Percentiles rank a stretch among this genome's conserved stretches.
Evolutionary conservation across 768 basidiomycete genomes (phyloP).

Genomic region (Phaffia tasmanica): DNA sequence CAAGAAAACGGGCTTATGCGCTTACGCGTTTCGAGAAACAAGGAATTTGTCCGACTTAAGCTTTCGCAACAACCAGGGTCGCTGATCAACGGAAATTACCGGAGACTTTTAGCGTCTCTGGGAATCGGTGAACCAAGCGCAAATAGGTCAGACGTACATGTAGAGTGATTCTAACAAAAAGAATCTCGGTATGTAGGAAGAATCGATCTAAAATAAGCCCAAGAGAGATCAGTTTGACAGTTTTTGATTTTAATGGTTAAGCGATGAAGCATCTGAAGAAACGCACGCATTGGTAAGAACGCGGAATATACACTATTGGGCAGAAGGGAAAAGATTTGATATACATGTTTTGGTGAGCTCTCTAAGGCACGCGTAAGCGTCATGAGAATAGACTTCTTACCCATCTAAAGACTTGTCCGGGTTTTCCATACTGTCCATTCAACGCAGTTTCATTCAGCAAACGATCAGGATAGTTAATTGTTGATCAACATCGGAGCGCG

Average conservation of each 20-base stretch:
- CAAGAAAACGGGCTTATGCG: too few species aligned
- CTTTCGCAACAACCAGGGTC: conserved; percentile 74
- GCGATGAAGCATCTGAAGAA: too few species aligned
- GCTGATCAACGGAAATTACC: conserved; percentile 41
- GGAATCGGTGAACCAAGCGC: background rate
- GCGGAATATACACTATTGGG: conserved; percentile 6
- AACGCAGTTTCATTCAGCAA: too few species aligned
- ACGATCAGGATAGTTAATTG: background rate
- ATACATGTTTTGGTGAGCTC: conserved; percentile 44
- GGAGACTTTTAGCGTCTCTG: background rate
- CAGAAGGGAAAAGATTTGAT: conserved; percentile 40
- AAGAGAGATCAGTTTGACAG: background rate
- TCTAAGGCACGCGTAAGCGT: background rate
- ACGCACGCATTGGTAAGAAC: conserved; percentile 23
- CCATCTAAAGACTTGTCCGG: conserved; percentile 65
- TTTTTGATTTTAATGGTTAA: too few species aligned
- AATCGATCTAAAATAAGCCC: conserved; percentile 52
- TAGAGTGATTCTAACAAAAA: conserved; percentile 55
- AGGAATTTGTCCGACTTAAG: conserved; percentile 68
- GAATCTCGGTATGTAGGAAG: conserved; percentile 75
- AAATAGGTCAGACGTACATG: conserved; percentile 30
- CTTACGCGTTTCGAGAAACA: conserved; percentile 62
- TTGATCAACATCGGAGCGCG: too few species aligned
- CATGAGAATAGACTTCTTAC: conserved; percentile 45
- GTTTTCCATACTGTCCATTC: conserved; percentile 42